Conservation (phyloP, 2,329 filamentous ascomycete species). For the Xenoacremonium recifei region DNA sequence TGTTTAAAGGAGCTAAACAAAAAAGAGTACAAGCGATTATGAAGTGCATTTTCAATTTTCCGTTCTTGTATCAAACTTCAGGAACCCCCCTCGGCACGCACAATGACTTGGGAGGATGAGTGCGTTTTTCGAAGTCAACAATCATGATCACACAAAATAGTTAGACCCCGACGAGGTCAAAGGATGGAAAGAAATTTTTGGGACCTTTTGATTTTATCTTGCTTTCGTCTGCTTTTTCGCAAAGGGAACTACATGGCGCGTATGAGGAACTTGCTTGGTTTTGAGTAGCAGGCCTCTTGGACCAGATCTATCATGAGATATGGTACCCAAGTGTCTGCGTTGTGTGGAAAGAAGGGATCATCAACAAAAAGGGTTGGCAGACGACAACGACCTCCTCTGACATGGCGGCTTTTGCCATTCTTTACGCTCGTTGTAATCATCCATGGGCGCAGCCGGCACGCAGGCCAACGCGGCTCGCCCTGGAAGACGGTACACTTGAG, state of each 20-base stretch:
- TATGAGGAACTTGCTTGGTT: constrained; percentile 17
- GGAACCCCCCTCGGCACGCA: constrained; percentile 31
- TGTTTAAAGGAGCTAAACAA: constrained; percentile 34
- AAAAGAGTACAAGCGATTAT: constrained; percentile 38
- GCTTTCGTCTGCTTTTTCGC: too few species aligned
- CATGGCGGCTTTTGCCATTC: constrained; percentile 38
- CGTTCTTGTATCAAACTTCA: constrained; percentile 45
- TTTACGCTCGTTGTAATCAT: constrained; percentile 54
- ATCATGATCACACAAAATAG: constrained; percentile 17
- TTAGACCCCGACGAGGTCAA: constrained; percentile 14
- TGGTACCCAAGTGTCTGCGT: too few species aligned
- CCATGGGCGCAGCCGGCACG: constrained; percentile 32
- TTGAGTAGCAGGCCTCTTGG: too few species aligned
- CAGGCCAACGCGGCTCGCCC: constrained; percentile 33
- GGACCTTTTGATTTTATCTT: too few species aligned
- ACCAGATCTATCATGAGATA: too few species aligned
- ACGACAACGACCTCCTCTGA: constrained; percentile 23
- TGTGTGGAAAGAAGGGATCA: constrained; percentile 15
- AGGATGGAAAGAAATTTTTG: constrained; percentile 15
- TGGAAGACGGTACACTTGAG: constrained; percentile 29
- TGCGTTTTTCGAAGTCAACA: constrained; percentile 26
- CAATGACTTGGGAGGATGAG: constrained; percentile 25
- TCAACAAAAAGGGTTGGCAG: constrained; percentile 17
- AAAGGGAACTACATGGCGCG: constrained; percentile 20
- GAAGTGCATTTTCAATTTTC: constrained; percentile 39